Base-by-base conservation (phyloP, 306 rosid species). In the Trichosanthes truncata region DNA sequence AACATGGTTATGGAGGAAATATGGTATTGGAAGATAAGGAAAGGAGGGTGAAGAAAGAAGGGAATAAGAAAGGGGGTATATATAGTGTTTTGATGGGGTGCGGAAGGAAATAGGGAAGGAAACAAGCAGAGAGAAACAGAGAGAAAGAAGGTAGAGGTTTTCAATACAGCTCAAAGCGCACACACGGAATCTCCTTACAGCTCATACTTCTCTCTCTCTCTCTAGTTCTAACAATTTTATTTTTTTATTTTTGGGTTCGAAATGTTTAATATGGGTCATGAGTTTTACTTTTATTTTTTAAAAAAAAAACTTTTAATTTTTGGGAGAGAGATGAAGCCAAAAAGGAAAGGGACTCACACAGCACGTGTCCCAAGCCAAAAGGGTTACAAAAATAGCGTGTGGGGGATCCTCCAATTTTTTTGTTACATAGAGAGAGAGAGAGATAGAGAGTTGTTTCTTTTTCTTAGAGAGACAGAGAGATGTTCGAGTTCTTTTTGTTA, bases 151-250 rank as follows among this genome's bases (percentile, higher is more conserved):
- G n/a, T 43, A 61, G 80, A 53, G 84, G 52, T 7, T 77, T 77
- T 83, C 87, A 84, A 61, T 84, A 89, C 95, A 91, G 93, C 95
- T 89, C 84, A 82, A 86, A 38, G 75, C 82, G 89, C 87, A 82
- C 86, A 83, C 87, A 82, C 89, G 88, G 92, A 91, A 84, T 86
- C 93, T 83, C 83, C 88, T 81, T 91, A 87, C 97, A 92, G 94
- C 94, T 92, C 87, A 85, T 72, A 13, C 31, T 78, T 83, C 46
- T 76, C 71, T 62, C 41, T 78, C 55, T 84, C 78, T 76, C 38
- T 62, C 51, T 46, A 7, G 12, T 43, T 63, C 61, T 5, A 13
- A 52, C 21, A 6, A 25, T 17, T 36, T 18, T 17, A 5, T 1
- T n/a, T 65, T 65, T n/a, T 20, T n/a, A n/a, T 56, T 56, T n/a